phyloP scores from a whole-genome alignment of 2,329 filamentous ascomycete genomes.

The Xylaria sp. region DNA sequence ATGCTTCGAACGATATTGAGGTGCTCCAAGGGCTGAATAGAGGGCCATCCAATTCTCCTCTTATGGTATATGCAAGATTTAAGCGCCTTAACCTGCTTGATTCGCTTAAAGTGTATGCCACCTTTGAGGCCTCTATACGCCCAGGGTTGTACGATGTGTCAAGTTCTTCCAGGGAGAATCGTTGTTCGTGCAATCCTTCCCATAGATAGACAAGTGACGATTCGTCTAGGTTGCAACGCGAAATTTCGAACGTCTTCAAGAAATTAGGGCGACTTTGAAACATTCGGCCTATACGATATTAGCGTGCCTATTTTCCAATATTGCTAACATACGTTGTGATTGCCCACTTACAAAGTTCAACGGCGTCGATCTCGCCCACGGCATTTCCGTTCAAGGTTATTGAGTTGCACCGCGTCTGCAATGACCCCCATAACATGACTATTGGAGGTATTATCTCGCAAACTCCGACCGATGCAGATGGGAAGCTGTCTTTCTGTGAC shows the following conservation, averaged over 20 bases:
- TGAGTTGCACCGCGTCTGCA: constrained; percentile 62
- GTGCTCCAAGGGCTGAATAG: constrained; percentile 58
- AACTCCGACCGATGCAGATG: constrained; percentile 30
- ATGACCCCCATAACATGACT: constrained; percentile 60
- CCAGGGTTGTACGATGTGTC: constrained; percentile 66
- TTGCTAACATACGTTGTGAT: not conserved
- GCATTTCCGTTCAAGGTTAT: constrained; percentile 63
- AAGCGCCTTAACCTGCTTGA: constrained; percentile 59
- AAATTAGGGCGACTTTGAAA: constrained; percentile 51
- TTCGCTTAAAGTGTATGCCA: constrained; percentile 58
- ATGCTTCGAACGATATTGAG: constrained; percentile 51
- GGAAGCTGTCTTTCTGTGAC: constrained; percentile 36
- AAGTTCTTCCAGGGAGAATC: constrained; percentile 58
- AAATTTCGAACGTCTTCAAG: constrained; percentile 62
- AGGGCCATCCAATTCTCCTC: constrained; percentile 57
- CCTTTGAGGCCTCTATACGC: constrained; percentile 59
- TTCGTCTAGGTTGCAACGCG: constrained; percentile 64
- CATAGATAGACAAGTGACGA: constrained; percentile 60
- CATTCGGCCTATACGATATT: constrained; percentile 41
- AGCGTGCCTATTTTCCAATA: constrained; percentile 11
- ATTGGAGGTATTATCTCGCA: constrained; percentile 61
- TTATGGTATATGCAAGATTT: constrained; percentile 63
- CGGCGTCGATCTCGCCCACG: constrained; percentile 59
- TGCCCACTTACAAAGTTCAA: constrained; percentile 58
- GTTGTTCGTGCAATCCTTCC: constrained; percentile 59